Evolutionary conservation across 257 asterid genomes (phyloP), one percentile per base, ranked within the genome.

Genomic region (Nyctanthes arbortristis): DNA sequence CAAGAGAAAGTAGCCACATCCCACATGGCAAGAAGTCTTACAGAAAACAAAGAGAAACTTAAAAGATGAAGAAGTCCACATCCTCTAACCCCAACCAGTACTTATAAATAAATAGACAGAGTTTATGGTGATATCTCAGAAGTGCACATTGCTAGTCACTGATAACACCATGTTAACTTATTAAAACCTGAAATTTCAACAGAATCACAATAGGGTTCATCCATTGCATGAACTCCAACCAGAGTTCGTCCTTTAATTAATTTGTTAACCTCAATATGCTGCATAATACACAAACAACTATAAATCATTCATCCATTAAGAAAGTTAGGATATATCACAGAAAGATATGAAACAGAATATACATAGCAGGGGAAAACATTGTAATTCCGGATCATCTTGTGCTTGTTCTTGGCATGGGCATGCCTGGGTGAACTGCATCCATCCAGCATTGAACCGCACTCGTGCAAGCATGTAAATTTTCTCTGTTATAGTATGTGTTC

Each of bases 181-280:
- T 2, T 20, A 68, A 58, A 7, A 31, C 6, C 13, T 30, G 35
- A 73, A 68, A 31, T 4, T 47, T 18, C 63, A 56, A 20, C 54
- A 40, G 40, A 70, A 61, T 93, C 97, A 0, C 90, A 90, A 67
- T 93, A 93, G 4, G 84, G 89, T 93, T 93, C 97, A 93, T 80
- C 98, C 98, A 93, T 52, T 93, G 98, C 96, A 93, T 87, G 71
- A 93, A 93, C 65, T 93, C 97, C 78, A 93, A 72, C 98, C 84
- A 88, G 81, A 1, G 97, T 81, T 77, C 96, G 85, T 45, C 98
- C 98, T 79, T 90, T 90, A 61, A 91, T 85, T 78, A 93, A 83
- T 80, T 84, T 93, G 82, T 75, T 93, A 70, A 93, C 97, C 81
- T 93, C 98, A 25, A 93, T 87, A 75, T 88, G 95, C 97, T 93